phyloP scores from a whole-genome alignment of 305 asterid genomes.

The Solanum hybrid region DNA sequence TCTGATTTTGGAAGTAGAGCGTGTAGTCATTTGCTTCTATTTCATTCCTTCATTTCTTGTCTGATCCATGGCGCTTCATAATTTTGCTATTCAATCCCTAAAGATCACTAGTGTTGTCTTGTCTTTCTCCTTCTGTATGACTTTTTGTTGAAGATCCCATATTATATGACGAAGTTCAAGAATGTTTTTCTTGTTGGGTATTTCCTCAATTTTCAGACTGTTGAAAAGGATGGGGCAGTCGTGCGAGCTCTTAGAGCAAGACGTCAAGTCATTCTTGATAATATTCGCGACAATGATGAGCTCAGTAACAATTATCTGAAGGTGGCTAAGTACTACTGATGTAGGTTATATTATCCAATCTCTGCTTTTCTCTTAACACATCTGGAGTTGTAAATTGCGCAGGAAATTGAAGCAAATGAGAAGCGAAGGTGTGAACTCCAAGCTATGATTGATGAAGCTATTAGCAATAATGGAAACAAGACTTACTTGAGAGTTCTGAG shows the following conservation, averaged over 20 bases:
- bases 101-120: background rate
- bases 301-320: constrained; percentile 70
- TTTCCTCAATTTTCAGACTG: constrained; percentile 34
- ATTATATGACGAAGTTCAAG: background rate
- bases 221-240: constrained; percentile 66
- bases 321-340: constrained; percentile 31
- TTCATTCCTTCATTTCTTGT: background rate
- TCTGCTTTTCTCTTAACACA: constrained; percentile 7
- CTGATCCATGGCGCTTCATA: background rate
- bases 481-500: constrained; percentile 84
- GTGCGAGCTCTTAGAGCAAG: constrained; percentile 71
- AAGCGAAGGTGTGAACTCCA: constrained; percentile 68
- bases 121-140: constrained; percentile 2
- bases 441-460: constrained; percentile 80
- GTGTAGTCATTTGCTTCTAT: background rate
- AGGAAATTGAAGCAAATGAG: constrained; percentile 93
- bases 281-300: constrained; percentile 95
- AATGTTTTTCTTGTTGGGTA: background rate
- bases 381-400: constrained; percentile 14
- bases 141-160: background rate
- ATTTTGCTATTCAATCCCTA: background rate
- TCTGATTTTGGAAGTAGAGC: background rate
- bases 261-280: constrained; percentile 88
- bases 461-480: constrained; percentile 73
- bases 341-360: background rate